A percentile compares a stretch with the other conserved stretches of the same genome.
Conservation (phyloP, 2,329 filamentous ascomycete species). For the Ascochyta fabae region DNA sequence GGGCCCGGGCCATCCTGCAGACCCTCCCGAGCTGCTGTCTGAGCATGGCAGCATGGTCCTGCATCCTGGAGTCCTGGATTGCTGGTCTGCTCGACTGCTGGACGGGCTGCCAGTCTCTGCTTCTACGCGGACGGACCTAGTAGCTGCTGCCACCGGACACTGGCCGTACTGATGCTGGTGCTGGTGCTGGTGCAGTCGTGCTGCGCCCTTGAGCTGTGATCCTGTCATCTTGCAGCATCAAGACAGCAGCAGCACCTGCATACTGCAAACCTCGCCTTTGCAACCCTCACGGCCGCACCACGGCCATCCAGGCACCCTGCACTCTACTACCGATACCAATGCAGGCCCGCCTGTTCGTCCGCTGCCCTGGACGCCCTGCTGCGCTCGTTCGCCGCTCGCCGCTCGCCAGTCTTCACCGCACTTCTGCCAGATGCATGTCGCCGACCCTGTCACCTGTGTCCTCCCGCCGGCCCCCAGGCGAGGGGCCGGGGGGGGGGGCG, state of each 20-base stretch:
- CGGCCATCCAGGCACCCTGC: neutral
- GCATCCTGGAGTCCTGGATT: neutral
- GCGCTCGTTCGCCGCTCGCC: constrained; percentile 6
- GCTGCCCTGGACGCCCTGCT: constrained; percentile 3
- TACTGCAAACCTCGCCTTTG: neutral
- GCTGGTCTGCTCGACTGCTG: too few species aligned
- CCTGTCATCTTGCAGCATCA: neutral
- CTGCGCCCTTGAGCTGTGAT: neutral
- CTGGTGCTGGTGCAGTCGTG: too few species aligned
- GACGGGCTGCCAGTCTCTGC: neutral
- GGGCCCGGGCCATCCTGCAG: constrained; percentile 26
- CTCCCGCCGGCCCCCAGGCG: neutral
- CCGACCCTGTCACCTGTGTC: constrained; percentile 7
- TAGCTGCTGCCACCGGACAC: too few species aligned
- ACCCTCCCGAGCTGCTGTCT: constrained; percentile 23
- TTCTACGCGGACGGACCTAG: neutral
- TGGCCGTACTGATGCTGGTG: too few species aligned
- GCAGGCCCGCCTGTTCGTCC: constrained; percentile 23
- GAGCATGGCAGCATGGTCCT: neutral
- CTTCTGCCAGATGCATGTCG: constrained; percentile 14
- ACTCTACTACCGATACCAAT: neutral
- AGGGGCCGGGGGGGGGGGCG: too few species aligned
- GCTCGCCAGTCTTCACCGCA: constrained; percentile 4
- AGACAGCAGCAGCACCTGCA: too few species aligned
- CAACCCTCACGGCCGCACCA: neutral